Evolutionary conservation across 257 asterid genomes (phyloP).

Genomic region (Fraxinus anomala): DNA sequence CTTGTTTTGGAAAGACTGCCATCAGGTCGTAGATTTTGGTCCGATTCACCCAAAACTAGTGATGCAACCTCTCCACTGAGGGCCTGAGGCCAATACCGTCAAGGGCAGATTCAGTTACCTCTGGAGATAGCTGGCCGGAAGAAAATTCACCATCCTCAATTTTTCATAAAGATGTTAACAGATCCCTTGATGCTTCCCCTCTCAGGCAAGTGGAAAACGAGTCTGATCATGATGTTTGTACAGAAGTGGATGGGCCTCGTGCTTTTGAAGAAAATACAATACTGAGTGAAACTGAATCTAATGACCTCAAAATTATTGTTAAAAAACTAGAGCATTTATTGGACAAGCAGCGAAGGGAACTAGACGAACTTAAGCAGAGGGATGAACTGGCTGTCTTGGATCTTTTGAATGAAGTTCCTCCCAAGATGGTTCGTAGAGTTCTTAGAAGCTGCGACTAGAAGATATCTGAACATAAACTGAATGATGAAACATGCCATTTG

Average conservation of each 20-base stretch:
- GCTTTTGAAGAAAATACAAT: slow-evolving; percentile 32
- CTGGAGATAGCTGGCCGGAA: slow-evolving; percentile 64
- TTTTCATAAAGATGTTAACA: slow-evolving; percentile 36
- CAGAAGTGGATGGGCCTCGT: slow-evolving; percentile 27
- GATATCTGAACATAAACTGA: slow-evolving; percentile 38
- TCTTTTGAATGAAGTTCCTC: slow-evolving; percentile 59
- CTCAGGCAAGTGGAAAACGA: slow-evolving; percentile 37
- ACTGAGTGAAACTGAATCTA: slow-evolving; percentile 33
- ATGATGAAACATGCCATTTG: slow-evolving; percentile 25
- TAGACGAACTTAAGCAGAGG: slow-evolving; percentile 58
- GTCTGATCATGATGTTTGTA: slow-evolving; percentile 29
- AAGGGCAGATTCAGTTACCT: slow-evolving; percentile 47
- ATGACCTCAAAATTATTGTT: slow-evolving; percentile 40
- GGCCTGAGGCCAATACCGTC: slow-evolving; percentile 44
- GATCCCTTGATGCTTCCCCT: slow-evolving; percentile 33
- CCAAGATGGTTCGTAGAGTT: slow-evolving; percentile 47
- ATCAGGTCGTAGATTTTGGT: slow-evolving; percentile 85
- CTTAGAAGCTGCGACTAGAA: slow-evolving; percentile 47
- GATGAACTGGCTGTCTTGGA: slow-evolving; percentile 57
- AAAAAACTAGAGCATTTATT: slow-evolving; percentile 62
- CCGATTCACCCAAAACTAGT: slow-evolving; percentile 70
- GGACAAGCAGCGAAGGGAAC: slow-evolving; percentile 66
- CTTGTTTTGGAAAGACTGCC: slow-evolving; percentile 75
- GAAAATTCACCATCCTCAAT: slow-evolving; percentile 54
- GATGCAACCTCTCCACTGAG: slow-evolving; percentile 56